Conservation (phyloP, 345 rosid species). For the Orychophragmus violaceus region DNA sequence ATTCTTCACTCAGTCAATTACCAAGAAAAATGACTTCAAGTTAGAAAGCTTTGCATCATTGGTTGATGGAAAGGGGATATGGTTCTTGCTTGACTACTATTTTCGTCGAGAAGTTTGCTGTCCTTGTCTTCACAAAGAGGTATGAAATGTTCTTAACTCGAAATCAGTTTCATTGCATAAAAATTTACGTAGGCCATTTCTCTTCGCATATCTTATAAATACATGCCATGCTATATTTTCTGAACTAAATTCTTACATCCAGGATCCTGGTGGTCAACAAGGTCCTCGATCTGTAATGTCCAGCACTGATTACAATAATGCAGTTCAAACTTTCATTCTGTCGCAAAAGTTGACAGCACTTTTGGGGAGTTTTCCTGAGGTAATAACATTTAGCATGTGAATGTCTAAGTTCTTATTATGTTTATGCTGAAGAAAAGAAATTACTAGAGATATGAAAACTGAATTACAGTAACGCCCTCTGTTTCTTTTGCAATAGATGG, state of each 20-base stretch:
- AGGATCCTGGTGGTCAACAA: conserved; percentile 44
- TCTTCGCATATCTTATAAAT: conserved; percentile 4
- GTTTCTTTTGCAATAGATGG: neutral
- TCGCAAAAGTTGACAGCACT: conserved; percentile 74
- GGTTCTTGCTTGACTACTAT: conserved; percentile 94
- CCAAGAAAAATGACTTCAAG: conserved; percentile 48
- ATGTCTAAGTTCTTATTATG: neutral
- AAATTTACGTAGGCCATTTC: neutral
- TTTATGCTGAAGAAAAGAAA: neutral
- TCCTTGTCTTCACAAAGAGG: conserved; percentile 51
- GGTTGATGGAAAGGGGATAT: conserved; percentile 83
- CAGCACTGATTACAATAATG: conserved; percentile 58
- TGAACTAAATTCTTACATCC: conserved; percentile 14
- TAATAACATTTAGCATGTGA: conserved; percentile 22
- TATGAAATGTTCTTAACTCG: conserved; percentile 6
- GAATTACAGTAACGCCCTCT: neutral
- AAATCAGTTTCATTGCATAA: conserved; percentile 6
- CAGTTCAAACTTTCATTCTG: conserved; percentile 73
- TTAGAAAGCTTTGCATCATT: conserved; percentile 50
- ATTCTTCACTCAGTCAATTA: conserved; percentile 52
- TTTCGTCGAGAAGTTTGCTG: conserved; percentile 72
- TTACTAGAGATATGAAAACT: neutral
- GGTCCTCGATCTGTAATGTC: conserved; percentile 67
- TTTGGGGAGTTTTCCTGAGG: conserved; percentile 93
- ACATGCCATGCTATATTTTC: conserved; percentile 9